Conservation (phyloP, 2,329 filamentous ascomycete species). For the Aschersonia sp. region DNA sequence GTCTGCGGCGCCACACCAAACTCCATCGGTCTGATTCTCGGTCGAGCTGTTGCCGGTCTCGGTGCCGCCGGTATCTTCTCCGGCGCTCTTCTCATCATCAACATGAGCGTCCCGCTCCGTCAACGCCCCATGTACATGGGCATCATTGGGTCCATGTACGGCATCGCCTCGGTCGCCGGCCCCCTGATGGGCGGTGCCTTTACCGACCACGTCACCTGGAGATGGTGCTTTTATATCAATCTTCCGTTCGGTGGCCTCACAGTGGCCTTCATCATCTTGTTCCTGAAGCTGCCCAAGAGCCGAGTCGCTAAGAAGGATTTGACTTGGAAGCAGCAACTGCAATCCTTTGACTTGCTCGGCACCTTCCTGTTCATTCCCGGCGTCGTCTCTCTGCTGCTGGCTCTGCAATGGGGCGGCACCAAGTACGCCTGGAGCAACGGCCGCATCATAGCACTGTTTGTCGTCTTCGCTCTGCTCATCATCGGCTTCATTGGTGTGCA, state of each 20-base stretch:
- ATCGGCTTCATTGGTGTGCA: constrained; percentile 18
- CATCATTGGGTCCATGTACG: constrained; percentile 25
- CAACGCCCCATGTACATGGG: constrained; percentile 22
- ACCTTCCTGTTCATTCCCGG: constrained; percentile 17
- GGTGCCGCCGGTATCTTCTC: constrained; percentile 32
- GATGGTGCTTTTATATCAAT: constrained; percentile 28
- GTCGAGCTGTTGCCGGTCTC: constrained; percentile 19
- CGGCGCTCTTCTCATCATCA: constrained; percentile 26
- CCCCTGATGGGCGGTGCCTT: constrained; percentile 20
- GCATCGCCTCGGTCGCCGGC: constrained; percentile 24
- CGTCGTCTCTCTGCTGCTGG: constrained; percentile 31
- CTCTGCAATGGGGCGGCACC: constrained; percentile 33
- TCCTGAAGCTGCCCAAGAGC: constrained; percentile 4
- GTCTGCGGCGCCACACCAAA: constrained; percentile 16
- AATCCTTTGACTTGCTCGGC: constrained; percentile 11
- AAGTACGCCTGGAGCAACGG: constrained; percentile 13
- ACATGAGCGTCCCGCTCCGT: constrained; percentile 19
- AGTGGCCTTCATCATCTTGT: constrained; percentile 15
- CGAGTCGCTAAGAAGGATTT: constrained; percentile 7
- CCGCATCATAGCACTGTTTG: constrained; percentile 5
- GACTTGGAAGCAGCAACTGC: constrained; percentile 1
- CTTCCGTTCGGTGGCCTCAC: constrained; percentile 21
- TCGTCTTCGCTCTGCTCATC: constrained; percentile 4
- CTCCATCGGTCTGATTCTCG: constrained; percentile 18
- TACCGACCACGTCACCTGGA: constrained; percentile 20